A percentile compares a stretch with the other conserved stretches of the same genome.
Conservation (phyloP, 345 rosid species). For the Eucalyptus cladocalyx region DNA sequence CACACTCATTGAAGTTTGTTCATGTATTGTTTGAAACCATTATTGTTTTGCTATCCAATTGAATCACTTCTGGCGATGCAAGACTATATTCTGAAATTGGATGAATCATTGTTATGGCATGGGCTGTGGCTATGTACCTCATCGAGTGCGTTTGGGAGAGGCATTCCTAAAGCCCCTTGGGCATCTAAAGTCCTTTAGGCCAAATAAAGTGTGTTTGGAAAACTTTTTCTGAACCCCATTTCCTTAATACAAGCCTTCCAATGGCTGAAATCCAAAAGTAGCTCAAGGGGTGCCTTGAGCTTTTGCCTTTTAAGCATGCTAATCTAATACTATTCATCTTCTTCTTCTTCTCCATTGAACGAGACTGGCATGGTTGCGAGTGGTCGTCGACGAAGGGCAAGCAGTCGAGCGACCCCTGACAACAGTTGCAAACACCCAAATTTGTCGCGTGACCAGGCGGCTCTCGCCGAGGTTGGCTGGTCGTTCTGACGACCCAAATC, state of each 20-base stretch:
- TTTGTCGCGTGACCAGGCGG: fast-evolving
- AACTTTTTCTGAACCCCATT: too few species aligned
- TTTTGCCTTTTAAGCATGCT: too few species aligned
- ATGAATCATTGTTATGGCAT: background rate
- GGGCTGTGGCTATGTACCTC: background rate
- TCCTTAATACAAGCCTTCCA: too few species aligned
- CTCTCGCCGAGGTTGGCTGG: fast-evolving
- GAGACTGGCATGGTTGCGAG: fast-evolving
- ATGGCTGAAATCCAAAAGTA: too few species aligned
- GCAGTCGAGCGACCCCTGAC: fast-evolving
- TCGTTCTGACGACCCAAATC: fast-evolving
- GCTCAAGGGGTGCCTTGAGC: too few species aligned
- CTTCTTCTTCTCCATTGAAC: fast-evolving
- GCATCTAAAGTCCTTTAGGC: too few species aligned
- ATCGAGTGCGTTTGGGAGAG: too few species aligned
- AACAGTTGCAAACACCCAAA: too few species aligned
- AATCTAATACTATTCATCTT: too few species aligned
- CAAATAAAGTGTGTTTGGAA: too few species aligned
- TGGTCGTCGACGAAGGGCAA: too few species aligned
- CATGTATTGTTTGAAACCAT: background rate
- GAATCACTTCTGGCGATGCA: background rate
- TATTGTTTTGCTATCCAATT: background rate
- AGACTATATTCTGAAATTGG: background rate
- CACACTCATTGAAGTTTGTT: background rate
- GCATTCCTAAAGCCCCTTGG: too few species aligned